Evolutionary conservation across 2,329 filamentous ascomycete genomes (phyloP).

Genomic region (Cladosporium oxysporum): DNA sequence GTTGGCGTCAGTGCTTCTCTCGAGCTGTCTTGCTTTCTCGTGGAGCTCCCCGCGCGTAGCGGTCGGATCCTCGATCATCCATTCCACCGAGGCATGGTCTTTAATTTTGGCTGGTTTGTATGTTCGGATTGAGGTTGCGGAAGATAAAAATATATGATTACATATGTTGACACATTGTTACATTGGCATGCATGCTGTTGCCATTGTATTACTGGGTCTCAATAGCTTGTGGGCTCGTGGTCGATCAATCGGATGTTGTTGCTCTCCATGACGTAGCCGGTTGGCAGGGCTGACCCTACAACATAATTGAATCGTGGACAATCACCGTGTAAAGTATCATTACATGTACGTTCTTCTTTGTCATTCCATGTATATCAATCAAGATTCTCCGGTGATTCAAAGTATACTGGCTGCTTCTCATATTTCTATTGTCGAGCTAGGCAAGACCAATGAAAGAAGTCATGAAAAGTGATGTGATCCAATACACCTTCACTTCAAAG

Average conservation of each 20-base stretch:
- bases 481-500: background rate
- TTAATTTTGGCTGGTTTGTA: background rate
- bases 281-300: background rate
- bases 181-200: background rate
- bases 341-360: background rate
- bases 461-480: background rate
- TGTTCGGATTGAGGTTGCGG: background rate
- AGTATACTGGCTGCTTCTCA: background rate
- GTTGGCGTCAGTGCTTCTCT: conserved; percentile 6
- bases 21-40: conserved; percentile 2
- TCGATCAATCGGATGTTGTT: background rate
- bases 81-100: background rate
- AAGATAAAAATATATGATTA: background rate
- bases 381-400: no score
- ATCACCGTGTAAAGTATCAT: background rate
- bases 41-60: background rate
- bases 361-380: no score
- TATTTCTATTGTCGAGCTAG: background rate
- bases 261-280: background rate
- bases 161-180: background rate
- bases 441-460: background rate
- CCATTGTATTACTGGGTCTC: background rate
- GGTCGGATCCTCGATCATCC: conserved; percentile 2
- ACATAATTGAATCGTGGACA: background rate
- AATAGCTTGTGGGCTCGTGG: background rate